Conservation (phyloP, 352 stramenopile genomes). For the Globisporangium sylvaticum region DNA sequence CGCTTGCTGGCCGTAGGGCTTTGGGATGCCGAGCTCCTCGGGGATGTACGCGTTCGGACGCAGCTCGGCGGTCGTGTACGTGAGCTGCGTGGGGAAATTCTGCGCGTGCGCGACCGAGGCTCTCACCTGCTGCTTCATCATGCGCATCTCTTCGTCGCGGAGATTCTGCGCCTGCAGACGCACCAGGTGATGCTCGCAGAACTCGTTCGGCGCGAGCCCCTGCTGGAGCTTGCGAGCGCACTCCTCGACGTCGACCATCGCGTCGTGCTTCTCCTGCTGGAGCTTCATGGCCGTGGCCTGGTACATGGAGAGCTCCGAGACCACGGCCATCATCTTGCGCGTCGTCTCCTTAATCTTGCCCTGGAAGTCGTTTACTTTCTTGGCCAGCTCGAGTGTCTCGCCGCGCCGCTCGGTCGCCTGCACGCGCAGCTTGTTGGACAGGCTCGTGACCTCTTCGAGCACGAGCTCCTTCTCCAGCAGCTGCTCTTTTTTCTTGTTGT, state of each 20-base stretch:
- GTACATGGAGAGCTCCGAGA: slow-evolving; percentile 94
- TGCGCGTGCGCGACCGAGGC: slow-evolving; percentile 44
- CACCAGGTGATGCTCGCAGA: slow-evolving; percentile 73
- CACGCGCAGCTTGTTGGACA: slow-evolving; percentile 80
- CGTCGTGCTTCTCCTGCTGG: slow-evolving; percentile 88
- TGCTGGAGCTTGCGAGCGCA: slow-evolving; percentile 47
- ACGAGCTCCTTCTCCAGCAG: slow-evolving; percentile 94
- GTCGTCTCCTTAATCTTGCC: slow-evolving; percentile 88
- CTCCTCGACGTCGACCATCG: slow-evolving; percentile 64
- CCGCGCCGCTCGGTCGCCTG: slow-evolving; percentile 74
- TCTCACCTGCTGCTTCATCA: slow-evolving; percentile 36
- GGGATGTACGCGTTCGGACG: slow-evolving; percentile 94
- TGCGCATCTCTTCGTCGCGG: slow-evolving; percentile 40
- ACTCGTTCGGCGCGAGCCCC: slow-evolving; percentile 70
- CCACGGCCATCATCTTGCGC: slow-evolving; percentile 92
- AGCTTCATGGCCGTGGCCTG: slow-evolving; percentile 93
- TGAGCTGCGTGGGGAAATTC: slow-evolving; percentile 66
- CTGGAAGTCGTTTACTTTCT: slow-evolving; percentile 91
- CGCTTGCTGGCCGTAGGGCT: slow-evolving; percentile 88
- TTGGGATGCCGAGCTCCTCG: slow-evolving; percentile 89
- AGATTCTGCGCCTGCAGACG: slow-evolving; percentile 56
- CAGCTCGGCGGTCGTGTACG: slow-evolving; percentile 87
- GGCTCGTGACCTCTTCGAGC: slow-evolving; percentile 89
- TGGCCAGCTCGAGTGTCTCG: slow-evolving; percentile 79
- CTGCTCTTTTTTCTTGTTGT: slow-evolving; percentile 90